Base-by-base conservation (phyloP, 2,329 filamentous ascomycete species). In the Capronia americana region DNA sequence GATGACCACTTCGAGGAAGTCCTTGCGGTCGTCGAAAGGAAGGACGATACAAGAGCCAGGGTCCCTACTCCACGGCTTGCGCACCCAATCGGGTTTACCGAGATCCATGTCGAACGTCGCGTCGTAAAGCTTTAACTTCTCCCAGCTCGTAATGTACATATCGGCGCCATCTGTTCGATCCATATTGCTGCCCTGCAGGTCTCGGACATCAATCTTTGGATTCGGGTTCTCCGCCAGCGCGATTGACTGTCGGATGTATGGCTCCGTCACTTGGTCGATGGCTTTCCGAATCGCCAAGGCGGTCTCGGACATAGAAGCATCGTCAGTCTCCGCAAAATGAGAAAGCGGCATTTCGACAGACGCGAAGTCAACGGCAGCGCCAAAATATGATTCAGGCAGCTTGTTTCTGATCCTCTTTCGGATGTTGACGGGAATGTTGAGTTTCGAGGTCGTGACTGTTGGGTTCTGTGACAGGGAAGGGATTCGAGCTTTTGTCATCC, bases 341-440 rank as follows among this genome's bases (percentile, higher is more conserved):
- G 70, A 63, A 54, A 76, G 65, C 30, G 68, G 63, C 20, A 69
- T 46, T 51, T 69, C 57, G 5, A 75, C 73, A 6, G 73, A 73
- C 1, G 78, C 73, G 65, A 77, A 80, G 50, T 77, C 78, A 11
- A 81, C 72, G 63, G 79, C 80, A 61, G 79, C 79, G 6, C 79
- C 79, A 26, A 80, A 71, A 0, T 77, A 79, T 1, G 73, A 71
- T 1, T 76, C 74, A 58, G 79, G 76, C 2, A 80, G 70, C 0
- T 71, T 74, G 20, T 75, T 76, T 53, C 75, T 71, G 3, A 78
- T 76, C 7, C 76, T 77, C n/a, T 69, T 67, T 3, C 79, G 75
- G 3, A 75, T 77, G 63, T 81, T 76, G 38, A 80, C 73, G 1
- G 79, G 76, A 50, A 80, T 76, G 48, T 78, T 77, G 65, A 79